Evolutionary conservation across 306 rosid species (phyloP).

Genomic region (Vigna hirtella): DNA sequence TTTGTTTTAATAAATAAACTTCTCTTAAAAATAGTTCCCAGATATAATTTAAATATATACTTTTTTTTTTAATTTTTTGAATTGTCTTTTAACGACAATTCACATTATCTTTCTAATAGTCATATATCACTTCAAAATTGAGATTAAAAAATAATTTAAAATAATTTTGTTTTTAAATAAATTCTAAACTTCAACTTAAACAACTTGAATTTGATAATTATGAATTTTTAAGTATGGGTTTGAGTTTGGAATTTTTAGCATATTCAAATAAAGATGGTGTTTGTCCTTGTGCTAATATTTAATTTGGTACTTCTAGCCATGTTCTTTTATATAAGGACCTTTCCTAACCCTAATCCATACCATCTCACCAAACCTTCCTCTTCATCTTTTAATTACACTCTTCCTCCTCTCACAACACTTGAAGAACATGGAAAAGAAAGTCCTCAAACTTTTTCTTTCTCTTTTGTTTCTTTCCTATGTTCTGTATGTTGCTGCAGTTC

Average conservation of each 20-base stretch:
- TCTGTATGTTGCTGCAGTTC: slow-evolving; percentile 36
- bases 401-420: slow-evolving; percentile 6
- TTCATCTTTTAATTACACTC: neutral
- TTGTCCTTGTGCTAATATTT: slow-evolving; percentile 39
- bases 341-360: slow-evolving; percentile 12
- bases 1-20: too few relatives aligned
- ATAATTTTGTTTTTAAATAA: too few relatives aligned
- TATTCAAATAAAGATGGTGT: neutral
- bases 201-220: too few relatives aligned
- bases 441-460: slow-evolving; percentile 35
- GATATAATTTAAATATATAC: too few relatives aligned
- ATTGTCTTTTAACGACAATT: too few relatives aligned
- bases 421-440: slow-evolving; percentile 47
- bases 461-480: slow-evolving; percentile 41
- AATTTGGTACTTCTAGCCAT: slow-evolving; percentile 11
- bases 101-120: too few relatives aligned
- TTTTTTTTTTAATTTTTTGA: too few relatives aligned
- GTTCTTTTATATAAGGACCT: slow-evolving; percentile 44
- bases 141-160: too few relatives aligned
- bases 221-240: too few relatives aligned
- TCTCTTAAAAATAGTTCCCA: too few relatives aligned
- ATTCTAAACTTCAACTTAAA: too few relatives aligned
- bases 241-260: neutral
- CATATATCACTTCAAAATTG: too few relatives aligned
- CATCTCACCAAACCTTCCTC: slow-evolving; percentile 34